Evolutionary conservation across 768 basidiomycete species (phyloP), one percentile per base, ranked within the genome.

Genomic region (Mycena alexandri): DNA sequence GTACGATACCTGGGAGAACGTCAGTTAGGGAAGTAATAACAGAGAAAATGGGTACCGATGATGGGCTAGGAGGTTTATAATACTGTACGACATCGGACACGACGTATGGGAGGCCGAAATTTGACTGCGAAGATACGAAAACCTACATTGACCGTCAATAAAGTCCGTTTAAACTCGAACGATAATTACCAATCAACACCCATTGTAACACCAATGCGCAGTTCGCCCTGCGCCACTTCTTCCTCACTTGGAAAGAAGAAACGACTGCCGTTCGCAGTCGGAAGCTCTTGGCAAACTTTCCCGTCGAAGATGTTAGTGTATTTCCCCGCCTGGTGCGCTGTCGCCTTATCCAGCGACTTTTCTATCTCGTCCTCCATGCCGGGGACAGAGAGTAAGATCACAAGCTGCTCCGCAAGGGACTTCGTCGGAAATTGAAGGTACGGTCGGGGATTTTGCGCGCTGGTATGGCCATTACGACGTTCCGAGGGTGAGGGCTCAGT

Each of bases 51-150:
- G 34, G 12, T 36, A 55, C 53, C 53, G 53, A 21, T 11, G 19
- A 55, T 75, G 70, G 0, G 75, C 42, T 1, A 22, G 75, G 0
- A 81, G 70, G 52, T 80, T 81, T 24, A 74, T 67, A 5, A 82
- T 72, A 19, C 69, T 78, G 43, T 76, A 78, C 0, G 78, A 82
- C 57, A 78, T 77, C 0, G 79, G 78, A 36, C 75, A 73, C 13
- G 77, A 80, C 0, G 77, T 72, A 60, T 82, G 78, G 0, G 80
- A 81, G 7, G 79, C 76, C 1, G 78, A 70, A 55, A 81, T 80
- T 5, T 75, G 74, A 58, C 78, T 78, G 0, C 73, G 71, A 0
- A 80, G 68, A 52, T 81, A 80, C 1, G 78, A 80, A 59, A 81
- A 79, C 80, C 80, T 80, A 46, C 16, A 5, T n/a, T n/a, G n/a